Evolutionary conservation across 1,284 basidiomycete species (phyloP).

Genomic region (Termitomyces sp.): DNA sequence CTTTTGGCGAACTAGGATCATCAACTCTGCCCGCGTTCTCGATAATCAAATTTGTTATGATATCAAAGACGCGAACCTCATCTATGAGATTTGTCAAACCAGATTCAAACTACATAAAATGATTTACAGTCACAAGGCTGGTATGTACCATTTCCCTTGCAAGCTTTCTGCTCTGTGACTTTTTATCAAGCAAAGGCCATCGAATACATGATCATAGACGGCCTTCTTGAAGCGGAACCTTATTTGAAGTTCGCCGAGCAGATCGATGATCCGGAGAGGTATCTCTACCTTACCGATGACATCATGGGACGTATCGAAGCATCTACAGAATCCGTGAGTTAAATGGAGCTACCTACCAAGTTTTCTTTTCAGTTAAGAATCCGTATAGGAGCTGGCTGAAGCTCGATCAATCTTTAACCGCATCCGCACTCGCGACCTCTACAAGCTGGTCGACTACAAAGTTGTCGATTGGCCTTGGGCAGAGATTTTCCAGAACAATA

Average conservation of each 20-base stretch:
- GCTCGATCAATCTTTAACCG: slow-evolving; percentile 58
- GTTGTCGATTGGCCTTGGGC: slow-evolving; percentile 48
- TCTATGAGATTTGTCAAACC: slow-evolving; percentile 68
- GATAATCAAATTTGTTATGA: slow-evolving; percentile 71
- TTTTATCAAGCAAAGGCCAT: slow-evolving; percentile 60
- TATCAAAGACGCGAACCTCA: slow-evolving; percentile 71
- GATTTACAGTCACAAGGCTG: slow-evolving; percentile 75
- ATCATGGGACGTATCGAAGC: slow-evolving; percentile 57
- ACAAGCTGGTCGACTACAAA: slow-evolving; percentile 65
- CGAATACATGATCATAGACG: slow-evolving; percentile 78
- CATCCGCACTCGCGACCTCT: slow-evolving; percentile 58
- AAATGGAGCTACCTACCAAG: neutral
- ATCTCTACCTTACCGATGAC: slow-evolving; percentile 61
- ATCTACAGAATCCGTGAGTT: slow-evolving; percentile 42
- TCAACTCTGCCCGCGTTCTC: slow-evolving; percentile 69
- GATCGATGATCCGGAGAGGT: slow-evolving; percentile 55
- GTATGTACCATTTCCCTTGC: slow-evolving; percentile 22
- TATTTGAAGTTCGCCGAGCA: slow-evolving; percentile 52
- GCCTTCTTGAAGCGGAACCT: slow-evolving; percentile 59
- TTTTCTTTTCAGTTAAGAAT: neutral
- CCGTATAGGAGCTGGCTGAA: slow-evolving; percentile 50
- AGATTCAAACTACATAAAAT: slow-evolving; percentile 73
- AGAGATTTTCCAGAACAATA: slow-evolving; percentile 32
- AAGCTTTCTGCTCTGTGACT: neutral
- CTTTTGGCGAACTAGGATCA: slow-evolving; percentile 40